These are phyloP conservation scores for Flaveria sonorensis DNA, from an alignment of 129 eudicot genomes.

Conservation along the genomic window DNA sequence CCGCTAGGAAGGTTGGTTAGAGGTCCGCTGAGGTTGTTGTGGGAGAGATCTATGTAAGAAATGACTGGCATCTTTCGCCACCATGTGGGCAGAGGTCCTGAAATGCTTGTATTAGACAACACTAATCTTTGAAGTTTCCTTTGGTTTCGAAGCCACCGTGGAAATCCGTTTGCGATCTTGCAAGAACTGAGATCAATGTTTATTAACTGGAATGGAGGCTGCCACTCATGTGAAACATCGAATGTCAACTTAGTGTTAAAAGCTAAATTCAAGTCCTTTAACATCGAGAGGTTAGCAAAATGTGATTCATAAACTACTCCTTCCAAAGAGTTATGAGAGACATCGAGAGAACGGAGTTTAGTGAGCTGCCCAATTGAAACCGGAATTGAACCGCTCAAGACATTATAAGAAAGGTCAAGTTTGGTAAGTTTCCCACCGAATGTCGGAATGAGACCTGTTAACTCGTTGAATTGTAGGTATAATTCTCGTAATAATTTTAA, in stretches of 20 bases:
- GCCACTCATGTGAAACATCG: background rate
- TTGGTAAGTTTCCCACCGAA: background rate
- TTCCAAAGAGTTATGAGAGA: background rate
- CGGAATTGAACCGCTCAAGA: background rate
- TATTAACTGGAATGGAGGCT: background rate
- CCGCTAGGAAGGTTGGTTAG: background rate
- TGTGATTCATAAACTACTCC: background rate
- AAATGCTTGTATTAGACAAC: background rate
- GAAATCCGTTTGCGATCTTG: constrained; percentile 22
- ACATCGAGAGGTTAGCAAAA: background rate
- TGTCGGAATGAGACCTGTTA: background rate
- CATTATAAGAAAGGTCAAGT: background rate
- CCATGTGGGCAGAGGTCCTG: constrained; percentile 16
- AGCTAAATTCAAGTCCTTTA: background rate
- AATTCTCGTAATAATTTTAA: background rate
- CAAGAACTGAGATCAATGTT: background rate
- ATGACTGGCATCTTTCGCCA: background rate
- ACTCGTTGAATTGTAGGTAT: background rate
- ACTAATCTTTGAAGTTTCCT: background rate
- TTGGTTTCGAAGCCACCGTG: constrained; percentile 26
- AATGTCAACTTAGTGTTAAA: background rate
- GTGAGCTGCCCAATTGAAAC: background rate
- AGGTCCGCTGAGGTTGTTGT: constrained; percentile 18
- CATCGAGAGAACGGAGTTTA: background rate
- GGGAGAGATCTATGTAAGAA: constrained; percentile 15